These are phyloP conservation scores for Passiflora organensis DNA, from an alignment of 345 rosid genomes.

Conservation along the genomic window DNA sequence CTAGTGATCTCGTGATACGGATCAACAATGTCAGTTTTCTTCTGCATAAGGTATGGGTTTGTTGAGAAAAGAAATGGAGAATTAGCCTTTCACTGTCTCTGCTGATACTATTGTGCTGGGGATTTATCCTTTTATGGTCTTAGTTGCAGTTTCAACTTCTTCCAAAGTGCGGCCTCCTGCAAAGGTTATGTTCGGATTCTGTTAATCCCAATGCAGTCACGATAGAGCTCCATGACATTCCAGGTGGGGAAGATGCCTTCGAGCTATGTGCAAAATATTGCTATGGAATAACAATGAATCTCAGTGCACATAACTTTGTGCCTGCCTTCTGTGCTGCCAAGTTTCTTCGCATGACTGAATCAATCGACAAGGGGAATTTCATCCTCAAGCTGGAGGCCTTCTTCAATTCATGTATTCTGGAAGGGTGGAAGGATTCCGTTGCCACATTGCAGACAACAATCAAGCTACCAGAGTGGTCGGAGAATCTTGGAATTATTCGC, in stretches of 20 bases:
- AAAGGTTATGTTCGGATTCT: conserved; percentile 45
- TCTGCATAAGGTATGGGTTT: conserved; percentile 71
- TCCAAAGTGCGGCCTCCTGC: conserved; percentile 83
- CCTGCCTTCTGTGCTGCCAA: conserved; percentile 84
- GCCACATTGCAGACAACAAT: conserved; percentile 57
- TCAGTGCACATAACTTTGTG: conserved; percentile 80
- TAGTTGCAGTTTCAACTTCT: conserved; percentile 75
- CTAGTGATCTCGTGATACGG: conserved; percentile 55
- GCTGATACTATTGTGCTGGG: too few relatives aligned
- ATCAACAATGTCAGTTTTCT: conserved; percentile 59
- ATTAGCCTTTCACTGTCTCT: too few relatives aligned
- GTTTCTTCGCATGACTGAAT: conserved; percentile 86
- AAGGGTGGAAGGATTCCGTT: conserved; percentile 97
- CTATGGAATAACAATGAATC: conserved; percentile 84
- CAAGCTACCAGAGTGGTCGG: conserved; percentile 78
- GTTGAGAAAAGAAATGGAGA: too few relatives aligned
- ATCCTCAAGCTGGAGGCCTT: conserved; percentile 76
- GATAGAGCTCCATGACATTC: conserved; percentile 76
- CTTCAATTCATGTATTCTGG: conserved; percentile 81
- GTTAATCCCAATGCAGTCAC: conserved; percentile 44
- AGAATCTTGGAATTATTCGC: conserved; percentile 74
- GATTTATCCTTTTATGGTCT: conserved; percentile 24
- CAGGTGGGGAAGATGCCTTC: conserved; percentile 92
- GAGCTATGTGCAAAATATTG: conserved; percentile 95
- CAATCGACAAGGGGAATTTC: conserved; percentile 74